Conservation (phyloP, 805 yeast species). For the Candida mattraensis region DNA sequence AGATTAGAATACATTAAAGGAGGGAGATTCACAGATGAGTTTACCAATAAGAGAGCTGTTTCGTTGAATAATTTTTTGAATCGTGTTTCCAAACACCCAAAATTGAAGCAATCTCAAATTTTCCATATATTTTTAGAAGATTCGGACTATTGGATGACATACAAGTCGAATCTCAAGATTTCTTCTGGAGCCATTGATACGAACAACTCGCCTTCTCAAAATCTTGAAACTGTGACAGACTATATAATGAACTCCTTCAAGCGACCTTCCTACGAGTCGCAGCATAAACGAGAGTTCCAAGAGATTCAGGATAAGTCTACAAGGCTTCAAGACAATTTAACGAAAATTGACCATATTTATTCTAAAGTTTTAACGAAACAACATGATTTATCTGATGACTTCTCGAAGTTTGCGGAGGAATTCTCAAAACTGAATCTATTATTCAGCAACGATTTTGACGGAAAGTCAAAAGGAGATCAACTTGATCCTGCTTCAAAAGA, state of each 20-base stretch:
- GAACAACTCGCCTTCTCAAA: conserved; percentile 24
- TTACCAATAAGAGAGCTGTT: conserved; percentile 78
- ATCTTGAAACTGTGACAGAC: conserved; percentile 81
- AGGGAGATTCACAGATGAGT: conserved; percentile 82
- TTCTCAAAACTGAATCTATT: conserved; percentile 58
- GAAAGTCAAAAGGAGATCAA: conserved; percentile 26
- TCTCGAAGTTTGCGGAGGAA: conserved; percentile 68
- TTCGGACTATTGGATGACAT: conserved; percentile 66
- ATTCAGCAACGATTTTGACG: conserved; percentile 34
- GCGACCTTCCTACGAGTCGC: conserved; percentile 56
- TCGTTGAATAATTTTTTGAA: conserved; percentile 75
- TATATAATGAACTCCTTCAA: conserved; percentile 93
- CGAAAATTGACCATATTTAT: conserved; percentile 76
- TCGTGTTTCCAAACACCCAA: conserved; percentile 74
- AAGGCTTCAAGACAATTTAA: conserved; percentile 79
- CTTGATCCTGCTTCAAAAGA: conserved; percentile 21
- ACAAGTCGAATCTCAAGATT: conserved; percentile 54
- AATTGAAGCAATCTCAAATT: conserved; percentile 65
- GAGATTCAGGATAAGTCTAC: conserved; percentile 82
- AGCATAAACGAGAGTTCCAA: conserved; percentile 68
- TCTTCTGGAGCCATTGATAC: conserved; percentile 25
- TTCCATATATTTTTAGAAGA: conserved; percentile 72
- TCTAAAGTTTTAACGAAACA: conserved; percentile 70
- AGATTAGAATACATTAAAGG: conserved; percentile 91
- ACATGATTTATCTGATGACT: conserved; percentile 70